A percentile compares a stretch with the other conserved stretches of the same genome.
Conservation (phyloP, 2,329 filamentous ascomycete species). For the Monosporascus sp. region DNA sequence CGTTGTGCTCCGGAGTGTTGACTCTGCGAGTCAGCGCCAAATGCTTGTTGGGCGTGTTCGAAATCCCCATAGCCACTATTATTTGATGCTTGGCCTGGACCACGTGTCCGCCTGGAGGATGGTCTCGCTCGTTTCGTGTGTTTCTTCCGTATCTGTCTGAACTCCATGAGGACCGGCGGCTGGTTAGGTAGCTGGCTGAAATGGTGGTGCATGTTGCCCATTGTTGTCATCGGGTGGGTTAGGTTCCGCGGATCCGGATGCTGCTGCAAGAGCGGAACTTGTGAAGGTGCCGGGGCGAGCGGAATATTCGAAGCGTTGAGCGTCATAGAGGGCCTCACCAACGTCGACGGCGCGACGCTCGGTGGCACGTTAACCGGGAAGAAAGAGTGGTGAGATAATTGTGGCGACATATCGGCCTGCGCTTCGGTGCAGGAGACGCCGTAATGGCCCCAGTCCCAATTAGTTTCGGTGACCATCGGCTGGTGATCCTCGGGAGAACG, state of each 20-base stretch:
- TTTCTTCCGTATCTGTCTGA: conserved; percentile 7
- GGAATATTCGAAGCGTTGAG: conserved; percentile 13
- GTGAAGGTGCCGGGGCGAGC: conserved; percentile 14
- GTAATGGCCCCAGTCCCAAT: conserved; percentile 32
- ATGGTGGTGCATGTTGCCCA: conserved; percentile 13
- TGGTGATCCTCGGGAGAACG: conserved; percentile 19
- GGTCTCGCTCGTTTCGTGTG: conserved; percentile 14
- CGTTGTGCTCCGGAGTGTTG: neutral
- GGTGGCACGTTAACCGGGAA: conserved; percentile 7
- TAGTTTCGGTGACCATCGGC: conserved; percentile 27
- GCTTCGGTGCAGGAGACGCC: conserved; percentile 27
- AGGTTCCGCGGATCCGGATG: conserved; percentile 15
- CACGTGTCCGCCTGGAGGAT: conserved; percentile 13
- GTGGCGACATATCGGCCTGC: conserved; percentile 22
- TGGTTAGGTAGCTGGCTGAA: conserved; percentile 8
- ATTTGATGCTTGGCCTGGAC: conserved; percentile 4
- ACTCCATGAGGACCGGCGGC: conserved; percentile 11
- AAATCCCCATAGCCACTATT: conserved; percentile 5
- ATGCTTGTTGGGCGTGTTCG: conserved; percentile 7
- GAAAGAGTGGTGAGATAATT: conserved; percentile 20
- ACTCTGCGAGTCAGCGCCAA: neutral
- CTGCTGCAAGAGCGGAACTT: conserved; percentile 16
- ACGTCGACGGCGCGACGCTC: conserved; percentile 16
- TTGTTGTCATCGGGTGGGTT: conserved; percentile 10
- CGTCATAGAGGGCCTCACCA: conserved; percentile 12